These are phyloP conservation scores for Bruguiera hainesii DNA, from an alignment of 441 rosid genomes.

Conservation along the genomic window DNA sequence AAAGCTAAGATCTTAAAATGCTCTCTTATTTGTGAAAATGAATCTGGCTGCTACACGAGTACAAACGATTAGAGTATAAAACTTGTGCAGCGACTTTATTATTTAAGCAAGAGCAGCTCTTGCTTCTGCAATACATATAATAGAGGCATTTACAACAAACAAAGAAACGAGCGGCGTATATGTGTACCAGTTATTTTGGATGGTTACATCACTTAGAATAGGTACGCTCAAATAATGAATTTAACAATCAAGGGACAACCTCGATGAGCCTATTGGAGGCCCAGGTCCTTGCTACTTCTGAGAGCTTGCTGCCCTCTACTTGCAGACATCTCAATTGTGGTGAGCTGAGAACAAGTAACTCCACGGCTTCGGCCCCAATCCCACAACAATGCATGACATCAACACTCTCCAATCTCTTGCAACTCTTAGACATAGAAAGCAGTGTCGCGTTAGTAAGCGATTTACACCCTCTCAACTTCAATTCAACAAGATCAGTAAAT, in stretches of 20 bases:
- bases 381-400: constrained; percentile 49
- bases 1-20: background rate
- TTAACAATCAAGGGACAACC: constrained; percentile 30
- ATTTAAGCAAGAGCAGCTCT: too few relatives aligned
- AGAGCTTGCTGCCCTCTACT: constrained; percentile 60
- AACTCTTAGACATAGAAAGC: constrained; percentile 41
- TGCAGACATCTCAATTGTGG: constrained; percentile 37
- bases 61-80: too few relatives aligned
- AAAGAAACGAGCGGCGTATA: too few relatives aligned
- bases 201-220: background rate
- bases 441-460: constrained; percentile 41
- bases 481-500: constrained; percentile 42
- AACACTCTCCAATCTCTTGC: constrained; percentile 44
- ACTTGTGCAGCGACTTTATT: too few relatives aligned
- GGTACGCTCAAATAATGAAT: background rate
- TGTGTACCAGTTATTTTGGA: background rate
- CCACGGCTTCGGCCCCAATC: constrained; percentile 45
- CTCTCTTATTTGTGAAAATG: background rate
- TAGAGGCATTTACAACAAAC: too few relatives aligned
- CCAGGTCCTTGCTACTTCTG: constrained; percentile 39
- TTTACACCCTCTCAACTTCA: constrained; percentile 66
- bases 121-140: too few relatives aligned
- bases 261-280: constrained; percentile 40
- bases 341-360: constrained; percentile 43
- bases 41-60: too few relatives aligned